Evolutionary conservation across 2,329 filamentous ascomycete species (phyloP).

Genomic region (Tolypocladium tundrense): DNA sequence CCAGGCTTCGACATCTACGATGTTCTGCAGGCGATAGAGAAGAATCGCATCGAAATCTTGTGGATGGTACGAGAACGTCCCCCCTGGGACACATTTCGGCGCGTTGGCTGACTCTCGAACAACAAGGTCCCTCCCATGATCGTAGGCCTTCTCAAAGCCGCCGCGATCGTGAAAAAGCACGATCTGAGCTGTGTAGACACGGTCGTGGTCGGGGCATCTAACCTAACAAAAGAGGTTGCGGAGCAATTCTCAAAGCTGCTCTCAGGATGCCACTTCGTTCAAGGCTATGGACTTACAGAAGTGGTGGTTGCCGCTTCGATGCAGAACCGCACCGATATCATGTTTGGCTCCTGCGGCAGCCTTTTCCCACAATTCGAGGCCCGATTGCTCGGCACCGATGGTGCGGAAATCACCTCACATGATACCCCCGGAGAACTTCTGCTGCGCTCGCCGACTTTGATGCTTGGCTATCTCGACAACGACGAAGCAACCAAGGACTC

Average conservation of each 20-base stretch:
- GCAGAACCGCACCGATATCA: slow-evolving; percentile 52
- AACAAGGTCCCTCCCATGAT: slow-evolving; percentile 59
- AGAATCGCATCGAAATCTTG: slow-evolving; percentile 56
- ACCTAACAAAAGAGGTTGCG: slow-evolving; percentile 63
- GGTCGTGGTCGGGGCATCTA: slow-evolving; percentile 69
- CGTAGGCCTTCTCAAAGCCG: slow-evolving; percentile 61
- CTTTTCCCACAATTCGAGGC: slow-evolving; percentile 55
- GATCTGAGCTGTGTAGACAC: slow-evolving; percentile 58
- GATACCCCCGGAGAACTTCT: slow-evolving; percentile 66
- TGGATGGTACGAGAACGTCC: slow-evolving; percentile 37
- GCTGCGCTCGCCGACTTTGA: slow-evolving; percentile 61
- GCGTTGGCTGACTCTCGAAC: not conserved
- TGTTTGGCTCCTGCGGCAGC: slow-evolving; percentile 61
- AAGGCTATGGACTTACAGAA: slow-evolving; percentile 70
- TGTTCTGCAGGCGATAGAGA: slow-evolving; percentile 53
- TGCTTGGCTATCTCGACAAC: slow-evolving; percentile 72
- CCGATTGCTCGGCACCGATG: slow-evolving; percentile 58
- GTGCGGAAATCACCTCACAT: slow-evolving; percentile 53
- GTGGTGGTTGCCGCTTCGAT: slow-evolving; percentile 59
- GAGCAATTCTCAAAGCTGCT: slow-evolving; percentile 50
- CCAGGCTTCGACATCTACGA: slow-evolving; percentile 61
- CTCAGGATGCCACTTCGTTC: slow-evolving; percentile 52
- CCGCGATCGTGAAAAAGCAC: slow-evolving; percentile 50
- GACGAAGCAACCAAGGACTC: slow-evolving; percentile 34
- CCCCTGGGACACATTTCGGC: not conserved